Base-by-base conservation (phyloP, 768 basidiomycete species). In the Panaeolus papilionaceus region DNA sequence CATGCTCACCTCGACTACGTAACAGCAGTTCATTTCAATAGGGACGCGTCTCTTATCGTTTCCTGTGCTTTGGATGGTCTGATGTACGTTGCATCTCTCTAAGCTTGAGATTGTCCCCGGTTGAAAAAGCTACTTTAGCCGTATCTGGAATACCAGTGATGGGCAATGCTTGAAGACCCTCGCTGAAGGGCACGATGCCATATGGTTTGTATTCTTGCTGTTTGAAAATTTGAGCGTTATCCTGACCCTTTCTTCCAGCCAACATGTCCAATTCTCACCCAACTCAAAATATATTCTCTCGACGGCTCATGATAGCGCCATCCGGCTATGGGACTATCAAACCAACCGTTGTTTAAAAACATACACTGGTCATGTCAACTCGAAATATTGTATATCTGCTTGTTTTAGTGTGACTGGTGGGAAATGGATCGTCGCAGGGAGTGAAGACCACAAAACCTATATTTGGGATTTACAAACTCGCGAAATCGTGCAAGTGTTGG, bases 131-230 rank as follows among this genome's bases (percentile, higher is more conserved):
- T 45, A 33, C 69, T 66, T 61, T 65, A 99, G 97, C 73, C 96
- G 97, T 37, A 92, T 99, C 77, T 99, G 97, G 97, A 94, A 95
- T 70, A 91, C 93, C 0, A 86, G 88, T 20, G 91, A 93, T 20
- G 96, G 96, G 0, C 96, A 98, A 74, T 99, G 97, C 78, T 86
- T 99, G 37, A 98, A 98, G 79, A 99, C 97, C 0, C 85, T 99
- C 28, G 93, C 94, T 10, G 95, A 98, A 79, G 94, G 93, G 18
- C 89, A 92, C 63, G 89, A 93, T 54, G 92, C 95, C 1, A 85
- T 95, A 70, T 96, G 89, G 92, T 94, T 74, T 16, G 81, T 76
- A 12, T 63, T 42, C 44, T 11, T 18, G 61, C 2, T 38, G 4
- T 49, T 28, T 40, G 3, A 23, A 11, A 23, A 26, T 45, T 33